phyloP scores from a whole-genome alignment of 2,329 filamentous ascomycete species.

The Ceratocystis colombiana region DNA sequence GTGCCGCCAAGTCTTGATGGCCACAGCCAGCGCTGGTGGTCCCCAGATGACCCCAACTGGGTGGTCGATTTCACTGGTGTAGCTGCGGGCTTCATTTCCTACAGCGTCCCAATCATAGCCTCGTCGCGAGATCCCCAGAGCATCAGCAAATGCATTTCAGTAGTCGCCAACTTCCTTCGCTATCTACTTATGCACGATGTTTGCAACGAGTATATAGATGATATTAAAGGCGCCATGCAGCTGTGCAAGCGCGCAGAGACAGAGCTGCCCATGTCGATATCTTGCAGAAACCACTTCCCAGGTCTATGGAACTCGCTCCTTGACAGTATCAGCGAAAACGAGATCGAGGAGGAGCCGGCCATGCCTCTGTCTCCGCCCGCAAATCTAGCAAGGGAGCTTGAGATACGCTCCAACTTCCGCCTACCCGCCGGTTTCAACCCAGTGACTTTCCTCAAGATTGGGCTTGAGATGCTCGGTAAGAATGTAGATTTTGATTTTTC shows the following conservation, averaged over 20 bases:
- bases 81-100: constrained; percentile 67
- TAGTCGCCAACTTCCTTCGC: constrained; percentile 77
- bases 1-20: constrained; percentile 44
- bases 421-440: constrained; percentile 3
- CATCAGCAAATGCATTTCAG: constrained; percentile 32
- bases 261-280: constrained; percentile 54
- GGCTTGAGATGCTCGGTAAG: constrained; percentile 14
- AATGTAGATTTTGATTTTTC: not conserved
- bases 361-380: not conserved
- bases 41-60: constrained; percentile 46
- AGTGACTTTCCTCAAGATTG: constrained; percentile 13
- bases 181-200: constrained; percentile 79
- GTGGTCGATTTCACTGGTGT: constrained; percentile 71
- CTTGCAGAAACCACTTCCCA: constrained; percentile 48
- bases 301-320: constrained; percentile 67
- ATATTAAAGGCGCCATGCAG: constrained; percentile 55
- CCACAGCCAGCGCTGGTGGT: constrained; percentile 41
- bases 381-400: not conserved
- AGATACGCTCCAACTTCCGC: not conserved
- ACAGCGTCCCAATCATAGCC: constrained; percentile 31
- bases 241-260: constrained; percentile 56
- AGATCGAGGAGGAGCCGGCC: not conserved
- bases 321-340: constrained; percentile 36
- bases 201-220: constrained; percentile 64
- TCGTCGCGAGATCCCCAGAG: not conserved